These are phyloP conservation scores for Lophiostoma macrostomum DNA, from an alignment of 495 filamentous ascomycete genomes.

Conservation along the genomic window DNA sequence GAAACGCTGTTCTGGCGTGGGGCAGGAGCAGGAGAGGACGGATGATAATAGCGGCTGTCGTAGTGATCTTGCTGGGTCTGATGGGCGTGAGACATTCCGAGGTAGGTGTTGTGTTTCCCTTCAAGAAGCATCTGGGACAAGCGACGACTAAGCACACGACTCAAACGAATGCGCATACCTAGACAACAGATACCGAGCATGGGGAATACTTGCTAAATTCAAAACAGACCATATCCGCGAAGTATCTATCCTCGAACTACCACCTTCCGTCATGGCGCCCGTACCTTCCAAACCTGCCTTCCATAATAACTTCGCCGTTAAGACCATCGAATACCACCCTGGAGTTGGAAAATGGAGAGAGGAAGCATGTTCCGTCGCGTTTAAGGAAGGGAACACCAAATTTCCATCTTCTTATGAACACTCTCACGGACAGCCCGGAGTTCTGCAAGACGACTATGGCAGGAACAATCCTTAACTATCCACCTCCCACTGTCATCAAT, in stretches of 20 bases:
- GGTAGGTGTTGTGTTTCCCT: constrained; percentile 18
- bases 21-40: constrained; percentile 26
- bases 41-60: constrained; percentile 23
- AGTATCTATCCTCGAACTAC: constrained; percentile 21
- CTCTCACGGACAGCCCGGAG: constrained; percentile 47
- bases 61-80: constrained; percentile 17
- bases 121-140: no score
- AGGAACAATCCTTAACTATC: constrained; percentile 60
- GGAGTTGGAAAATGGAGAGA: constrained; percentile 25
- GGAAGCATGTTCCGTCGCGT: constrained; percentile 34
- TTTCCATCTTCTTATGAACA: constrained; percentile 62
- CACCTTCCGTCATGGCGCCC: constrained; percentile 30
- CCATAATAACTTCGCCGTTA: constrained; percentile 16
- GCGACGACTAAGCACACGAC: no score
- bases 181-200: no score
- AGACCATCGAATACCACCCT: constrained; percentile 27
- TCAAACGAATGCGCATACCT: no score
- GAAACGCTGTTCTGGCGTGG: constrained; percentile 18
- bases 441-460: constrained; percentile 61
- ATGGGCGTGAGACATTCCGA: constrained; percentile 17
- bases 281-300: constrained; percentile 15
- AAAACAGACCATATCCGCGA: constrained; percentile 21
- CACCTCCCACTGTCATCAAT: constrained; percentile 56
- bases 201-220: constrained; percentile 6
- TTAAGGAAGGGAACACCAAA: constrained; percentile 49